Evolutionary conservation across 768 basidiomycete species (phyloP), one percentile per base, ranked within the genome.

Genomic region (Termitomyces sp.): DNA sequence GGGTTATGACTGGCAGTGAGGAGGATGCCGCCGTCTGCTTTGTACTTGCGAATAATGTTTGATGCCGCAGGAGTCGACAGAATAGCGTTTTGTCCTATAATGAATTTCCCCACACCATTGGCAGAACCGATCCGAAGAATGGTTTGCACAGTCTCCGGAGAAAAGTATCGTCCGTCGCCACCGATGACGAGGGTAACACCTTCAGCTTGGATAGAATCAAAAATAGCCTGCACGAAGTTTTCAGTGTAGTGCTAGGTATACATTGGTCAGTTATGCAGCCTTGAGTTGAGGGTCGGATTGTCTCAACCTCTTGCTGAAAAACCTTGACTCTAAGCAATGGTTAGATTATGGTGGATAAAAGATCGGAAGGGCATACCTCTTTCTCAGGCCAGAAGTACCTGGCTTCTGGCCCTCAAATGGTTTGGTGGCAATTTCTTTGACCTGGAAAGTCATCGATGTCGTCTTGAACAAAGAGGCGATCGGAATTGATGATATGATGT

Each of bases 1-100:
- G 97, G 95, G 73, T 99, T 99, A 80, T 99, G 97, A 59, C 87
- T 90, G 17, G 97, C 97, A 5, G 97, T 99, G 62, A 99, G 80
- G 53, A 99, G 81, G 73, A 99, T 99, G 62, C 97, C 97, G 44
- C 97, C 97, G 64, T 92, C 85, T 4, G 95, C 95, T 73, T 97
- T 94, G 79, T 93, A 93, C 65, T 94, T 93, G 62, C 97, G 81
- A 73, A 99, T 99, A 64, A 97, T 75, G 72, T 97, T 93, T 62
- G 94, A 97, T 7, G 90, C 97, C 32, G 97, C 97, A 17, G 97
- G 97, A 3, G 97, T 99, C 43, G 97, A 99, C 45, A 98, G 78
- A 70, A 99, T 98, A 17, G 84, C 77, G 71, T 97, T 82, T 69
- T 94, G 83, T 58, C 96, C 96, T 64, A 99, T 78, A 70, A 98